These are phyloP conservation scores for Metschnikowia gelsemii DNA, from an alignment of 805 yeast genomes.

Conservation along the genomic window DNA sequence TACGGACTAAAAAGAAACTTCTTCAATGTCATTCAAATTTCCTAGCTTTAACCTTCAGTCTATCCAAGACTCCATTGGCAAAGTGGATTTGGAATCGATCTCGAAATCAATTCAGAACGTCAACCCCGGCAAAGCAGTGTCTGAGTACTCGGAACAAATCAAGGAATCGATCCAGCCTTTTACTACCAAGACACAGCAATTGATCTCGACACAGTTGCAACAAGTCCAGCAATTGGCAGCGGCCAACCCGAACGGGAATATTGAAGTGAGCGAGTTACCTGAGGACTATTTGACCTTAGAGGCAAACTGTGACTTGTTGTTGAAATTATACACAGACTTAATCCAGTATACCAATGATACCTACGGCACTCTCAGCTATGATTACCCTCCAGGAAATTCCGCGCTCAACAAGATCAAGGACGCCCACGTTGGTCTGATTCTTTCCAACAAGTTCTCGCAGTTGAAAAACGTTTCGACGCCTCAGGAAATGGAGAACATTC, in stretches of 20 bases:
- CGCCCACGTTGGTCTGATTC: slow-evolving; percentile 58
- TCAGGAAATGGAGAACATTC: slow-evolving; percentile 61
- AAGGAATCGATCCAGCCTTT: slow-evolving; percentile 50
- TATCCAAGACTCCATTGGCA: slow-evolving; percentile 43
- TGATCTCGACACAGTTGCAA: slow-evolving; percentile 62
- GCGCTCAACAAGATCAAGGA: slow-evolving; percentile 57
- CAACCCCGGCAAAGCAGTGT: slow-evolving; percentile 41
- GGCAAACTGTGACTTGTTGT: slow-evolving; percentile 61
- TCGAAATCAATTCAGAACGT: slow-evolving; percentile 38
- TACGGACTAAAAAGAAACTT: not conserved
- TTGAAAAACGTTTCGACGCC: slow-evolving; percentile 64
- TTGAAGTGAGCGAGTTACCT: slow-evolving; percentile 72
- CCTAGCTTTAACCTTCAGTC: slow-evolving; percentile 38
- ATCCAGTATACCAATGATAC: slow-evolving; percentile 48
- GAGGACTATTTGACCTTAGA: slow-evolving; percentile 69
- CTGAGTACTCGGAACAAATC: slow-evolving; percentile 41
- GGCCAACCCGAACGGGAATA: slow-evolving; percentile 33
- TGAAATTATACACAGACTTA: slow-evolving; percentile 54
- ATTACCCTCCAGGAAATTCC: slow-evolving; percentile 67
- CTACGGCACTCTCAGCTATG: slow-evolving; percentile 73
- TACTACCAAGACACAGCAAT: slow-evolving; percentile 57
- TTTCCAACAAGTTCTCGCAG: slow-evolving; percentile 56
- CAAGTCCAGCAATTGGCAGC: slow-evolving; percentile 44
- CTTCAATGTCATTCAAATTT: slow-evolving; percentile 38
- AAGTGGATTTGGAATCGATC: slow-evolving; percentile 36